These are phyloP conservation scores for Lecanosticta acicola DNA, from an alignment of 2,329 filamentous ascomycete species.

Conservation along the genomic window DNA sequence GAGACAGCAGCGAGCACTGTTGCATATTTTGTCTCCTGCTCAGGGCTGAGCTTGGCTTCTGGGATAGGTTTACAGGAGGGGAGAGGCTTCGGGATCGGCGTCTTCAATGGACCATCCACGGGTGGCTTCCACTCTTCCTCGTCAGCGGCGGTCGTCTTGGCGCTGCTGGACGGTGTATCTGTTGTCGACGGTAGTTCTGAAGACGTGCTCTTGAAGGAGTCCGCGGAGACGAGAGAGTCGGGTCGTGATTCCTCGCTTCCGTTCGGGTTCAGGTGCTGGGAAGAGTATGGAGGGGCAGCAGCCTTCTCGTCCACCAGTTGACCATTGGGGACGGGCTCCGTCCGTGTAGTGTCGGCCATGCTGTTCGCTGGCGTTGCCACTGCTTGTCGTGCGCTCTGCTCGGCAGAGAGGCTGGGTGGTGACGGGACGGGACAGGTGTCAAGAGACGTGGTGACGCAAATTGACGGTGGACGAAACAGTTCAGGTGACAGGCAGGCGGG, in stretches of 20 bases:
- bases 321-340: background rate
- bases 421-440: no score
- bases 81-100: constrained; percentile 29
- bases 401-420: no score
- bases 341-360: background rate
- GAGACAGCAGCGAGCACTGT: constrained; percentile 65
- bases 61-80: constrained; percentile 53
- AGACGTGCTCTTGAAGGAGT: constrained; percentile 25
- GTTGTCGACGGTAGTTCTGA: constrained; percentile 17
- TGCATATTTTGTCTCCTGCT: constrained; percentile 78
- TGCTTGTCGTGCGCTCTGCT: no score
- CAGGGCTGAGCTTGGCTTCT: constrained; percentile 59
- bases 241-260: constrained; percentile 17
- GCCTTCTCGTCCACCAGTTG: constrained; percentile 1
- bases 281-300: background rate
- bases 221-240: constrained; percentile 23
- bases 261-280: constrained; percentile 3
- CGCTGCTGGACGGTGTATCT: constrained; percentile 23
- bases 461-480: no score
- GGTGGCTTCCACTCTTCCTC: constrained; percentile 25
- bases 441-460: no score
- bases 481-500: no score
- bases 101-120: constrained; percentile 28
- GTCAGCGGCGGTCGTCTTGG: constrained; percentile 20
- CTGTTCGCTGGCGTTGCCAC: background rate